Evolutionary conservation across 768 basidiomycete species (phyloP), one percentile per base, ranked within the genome.

Genomic region (Hygrophorus pudorinus): DNA sequence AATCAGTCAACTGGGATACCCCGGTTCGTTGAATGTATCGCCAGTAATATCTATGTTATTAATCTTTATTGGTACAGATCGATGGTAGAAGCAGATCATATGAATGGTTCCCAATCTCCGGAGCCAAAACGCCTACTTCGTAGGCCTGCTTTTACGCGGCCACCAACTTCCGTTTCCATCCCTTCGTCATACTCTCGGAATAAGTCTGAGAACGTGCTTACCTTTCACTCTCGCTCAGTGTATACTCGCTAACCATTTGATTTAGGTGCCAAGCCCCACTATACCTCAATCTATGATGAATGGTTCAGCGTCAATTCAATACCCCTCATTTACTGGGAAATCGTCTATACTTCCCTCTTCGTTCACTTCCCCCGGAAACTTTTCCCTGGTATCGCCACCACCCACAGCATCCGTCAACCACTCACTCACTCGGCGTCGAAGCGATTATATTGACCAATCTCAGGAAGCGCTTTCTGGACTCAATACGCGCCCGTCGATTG

Each of bases 331-430:
- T 49, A 43, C 66, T n/a, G 64, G 60, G 8, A 60, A 62, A 37
- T 52, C 50, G 11, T 49, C 58, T 28, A 33, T 51, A 13, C 49
- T 39, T 47, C 45, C 45, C 49, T 68, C 70, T 1, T 64, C 71
- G 20, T 68, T 70, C 53, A 55, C 61, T 46, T 55, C 71, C 14
- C 61, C 69, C 38, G 55, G 62, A 24, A 51, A 58, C 29, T 71
- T 72, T 48, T 61, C 58, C 51, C 65, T 63, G 45, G 72, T 76
- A 24, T 67, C 85, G 0, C 73, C 84, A 0, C 91, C 88, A 9
- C 90, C 91, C 1, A 82, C 79, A 59, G 88, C 87, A 8, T 88
- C 90, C 21, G 80, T 90, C 49, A 88, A 88, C 52, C 79, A 82
- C 20, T 81, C 82, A 13, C 71, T 84, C 4, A 67, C 89, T 4